Base-by-base conservation (phyloP, 2,329 filamentous ascomycete species). In the Neonectria ditissima region DNA sequence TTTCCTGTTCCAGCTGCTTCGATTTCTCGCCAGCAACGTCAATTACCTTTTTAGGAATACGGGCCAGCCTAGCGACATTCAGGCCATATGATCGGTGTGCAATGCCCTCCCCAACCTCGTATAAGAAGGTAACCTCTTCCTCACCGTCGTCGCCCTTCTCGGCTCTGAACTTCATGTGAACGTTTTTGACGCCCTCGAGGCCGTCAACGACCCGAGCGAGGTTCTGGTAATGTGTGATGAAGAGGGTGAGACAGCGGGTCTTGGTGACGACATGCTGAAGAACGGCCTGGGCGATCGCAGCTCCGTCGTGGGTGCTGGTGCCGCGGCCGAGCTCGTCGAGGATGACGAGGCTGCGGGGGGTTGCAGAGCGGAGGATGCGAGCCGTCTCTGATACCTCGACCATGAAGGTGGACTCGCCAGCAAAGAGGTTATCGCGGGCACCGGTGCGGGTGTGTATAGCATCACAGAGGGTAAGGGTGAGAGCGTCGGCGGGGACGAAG, bases 181-280 rank as follows among this genome's bases (percentile, higher is more conserved):
- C 92, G 77, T 98, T 98, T 71, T 86, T 89, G 70, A 97, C 91
- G 3, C 85, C 84, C 7, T 83, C 78, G 62, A 97, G 91, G 1
- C 88, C 89, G 26, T 89, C 86, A 10, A 90, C 91, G 66, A 97
- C 85, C 50, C 83, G 81, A 10, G 89, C 88, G 1, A 99, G 86
- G 68, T 90, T 91, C 80, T 99, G 96, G 78, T 99, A 99, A 80
- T 99, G 96, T 4, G 96, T 99, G 77, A 99, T 97, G 82, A 99
- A 99, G 44, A 99, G 84, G 6, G 93, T 97, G 50, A 97, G 84
- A 65, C 93, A 93, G 56, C 86, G 84, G 1, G 90, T 86, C 16
- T 94, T 87, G 24, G 89, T 85, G 26, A 97, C 91, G 65, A 98
- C 87, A 74, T 97, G 90, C 63, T 95, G 89, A 6, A 99, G 84